These are phyloP conservation scores for Datura wrightii DNA, from an alignment of 257 asterid species.

Conservation along the genomic window DNA sequence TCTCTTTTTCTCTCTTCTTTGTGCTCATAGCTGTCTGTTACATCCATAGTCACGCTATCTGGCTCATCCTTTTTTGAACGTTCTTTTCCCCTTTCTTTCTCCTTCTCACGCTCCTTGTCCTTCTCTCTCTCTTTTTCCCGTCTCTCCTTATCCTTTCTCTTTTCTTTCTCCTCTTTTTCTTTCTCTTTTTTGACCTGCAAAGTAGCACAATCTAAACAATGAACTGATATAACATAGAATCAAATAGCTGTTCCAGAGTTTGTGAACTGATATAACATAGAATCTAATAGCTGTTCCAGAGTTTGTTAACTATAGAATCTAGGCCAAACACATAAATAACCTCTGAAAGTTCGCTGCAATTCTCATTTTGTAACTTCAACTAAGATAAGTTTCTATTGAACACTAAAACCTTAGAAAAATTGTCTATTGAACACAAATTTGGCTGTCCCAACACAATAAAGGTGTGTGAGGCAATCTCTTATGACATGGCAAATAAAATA, in stretches of 20 bases:
- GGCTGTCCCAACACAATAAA: background rate
- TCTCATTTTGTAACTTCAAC: constrained; percentile 13
- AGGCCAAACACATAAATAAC: background rate
- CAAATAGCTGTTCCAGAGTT: background rate
- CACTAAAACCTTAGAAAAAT: background rate
- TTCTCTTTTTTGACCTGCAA: constrained; percentile 83
- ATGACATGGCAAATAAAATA: background rate
- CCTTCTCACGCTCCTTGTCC: constrained; percentile 71
- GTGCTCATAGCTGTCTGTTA: constrained; percentile 56
- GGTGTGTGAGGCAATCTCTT: background rate
- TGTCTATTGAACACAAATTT: background rate
- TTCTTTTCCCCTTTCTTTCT: constrained; percentile 77
- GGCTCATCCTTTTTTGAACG: constrained; percentile 62
- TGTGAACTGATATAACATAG: background rate
- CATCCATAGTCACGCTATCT: constrained; percentile 64
- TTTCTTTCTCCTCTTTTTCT: constrained; percentile 87
- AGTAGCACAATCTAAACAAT: constrained; percentile 26
- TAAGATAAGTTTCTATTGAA: background rate
- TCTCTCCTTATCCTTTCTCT: constrained; percentile 66
- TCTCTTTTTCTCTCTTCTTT: constrained; percentile 83
- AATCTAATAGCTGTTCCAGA: constrained; percentile 5
- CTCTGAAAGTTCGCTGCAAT: background rate
- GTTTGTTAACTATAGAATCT: background rate
- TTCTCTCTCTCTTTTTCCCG: constrained; percentile 47
- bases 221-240: constrained; percentile 1